phyloP scores from a whole-genome alignment of 169 alveolate genomes.

The Theileria orientalis region DNA sequence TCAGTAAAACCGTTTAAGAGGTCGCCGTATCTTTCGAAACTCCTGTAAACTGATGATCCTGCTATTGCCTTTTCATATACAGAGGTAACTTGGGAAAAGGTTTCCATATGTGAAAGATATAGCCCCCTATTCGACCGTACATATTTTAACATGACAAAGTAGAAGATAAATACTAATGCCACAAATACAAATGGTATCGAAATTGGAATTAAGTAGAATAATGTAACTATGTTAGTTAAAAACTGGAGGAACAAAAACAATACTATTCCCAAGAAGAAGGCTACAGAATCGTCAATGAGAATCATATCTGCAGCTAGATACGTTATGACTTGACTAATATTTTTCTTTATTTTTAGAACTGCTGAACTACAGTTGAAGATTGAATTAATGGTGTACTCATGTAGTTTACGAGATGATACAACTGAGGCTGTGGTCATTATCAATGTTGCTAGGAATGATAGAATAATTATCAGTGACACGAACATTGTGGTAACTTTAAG shows the following conservation, averaged over 20 bases:
- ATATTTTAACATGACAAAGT: background rate
- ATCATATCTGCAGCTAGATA: background rate
- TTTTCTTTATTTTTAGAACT: background rate
- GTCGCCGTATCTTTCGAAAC: background rate
- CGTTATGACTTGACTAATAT: background rate
- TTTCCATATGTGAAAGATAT: background rate
- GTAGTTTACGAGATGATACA: background rate
- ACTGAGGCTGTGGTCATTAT: background rate
- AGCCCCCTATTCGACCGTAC: background rate
- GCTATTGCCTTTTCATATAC: background rate
- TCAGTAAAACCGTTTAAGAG: background rate
- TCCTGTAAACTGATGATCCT: background rate
- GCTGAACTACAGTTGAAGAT: background rate
- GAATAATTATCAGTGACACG: background rate
- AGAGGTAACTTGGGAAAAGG: background rate
- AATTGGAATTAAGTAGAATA: too few relatives aligned
- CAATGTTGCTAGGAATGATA: background rate
- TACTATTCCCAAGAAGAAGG: conserved; percentile 6
- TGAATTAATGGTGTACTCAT: too few relatives aligned
- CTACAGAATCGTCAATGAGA: conserved; percentile 1
- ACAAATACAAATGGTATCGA: too few relatives aligned
- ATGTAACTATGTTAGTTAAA: conserved; percentile 27
- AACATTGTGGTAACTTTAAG: background rate
- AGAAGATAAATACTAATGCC: too few relatives aligned
- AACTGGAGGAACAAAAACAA: conserved; percentile 19